Evolutionary conservation across 352 stramenopile species (phyloP).

Genomic region (Phytophthora pluvialis): DNA sequence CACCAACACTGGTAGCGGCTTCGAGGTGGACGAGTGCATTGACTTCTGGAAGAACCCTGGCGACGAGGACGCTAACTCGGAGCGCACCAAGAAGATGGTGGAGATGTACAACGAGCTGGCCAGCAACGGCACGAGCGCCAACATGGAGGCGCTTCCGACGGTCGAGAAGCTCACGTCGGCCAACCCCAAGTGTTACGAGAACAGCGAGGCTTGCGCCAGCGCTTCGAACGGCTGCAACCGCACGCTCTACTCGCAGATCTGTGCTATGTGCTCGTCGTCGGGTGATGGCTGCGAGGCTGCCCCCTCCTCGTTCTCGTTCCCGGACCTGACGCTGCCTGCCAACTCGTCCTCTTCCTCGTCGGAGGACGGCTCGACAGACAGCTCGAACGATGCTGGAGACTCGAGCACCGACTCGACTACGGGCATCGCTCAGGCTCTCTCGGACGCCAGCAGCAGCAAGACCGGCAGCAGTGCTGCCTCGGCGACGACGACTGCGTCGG

Average conservation of each 20-base stretch:
- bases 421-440: conserved; percentile 15
- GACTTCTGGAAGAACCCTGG: conserved; percentile 70
- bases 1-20: conserved; percentile 32
- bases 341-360: conserved; percentile 27
- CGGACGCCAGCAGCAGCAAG: conserved; percentile 17
- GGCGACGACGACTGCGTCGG: conserved; percentile 22
- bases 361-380: conserved; percentile 4
- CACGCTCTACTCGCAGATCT: conserved; percentile 69
- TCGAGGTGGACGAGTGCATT: conserved; percentile 47
- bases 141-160: conserved; percentile 57
- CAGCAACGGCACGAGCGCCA: conserved; percentile 36
- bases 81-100: conserved; percentile 50
- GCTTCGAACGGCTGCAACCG: conserved; percentile 60
- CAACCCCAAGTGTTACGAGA: conserved; percentile 80
- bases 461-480: conserved; percentile 21
- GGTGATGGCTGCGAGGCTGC: conserved; percentile 43
- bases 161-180: conserved; percentile 37
- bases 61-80: conserved; percentile 48
- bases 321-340: conserved; percentile 40
- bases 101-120: conserved; percentile 57
- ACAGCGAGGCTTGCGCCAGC: conserved; percentile 64
- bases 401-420: conserved; percentile 17
- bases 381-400: conserved; percentile 6
- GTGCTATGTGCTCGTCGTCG: conserved; percentile 49
- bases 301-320: conserved; percentile 54